Evolutionary conservation across 78 protist genomes (phyloP), one percentile per base, ranked within the genome.

Genomic region (Chrysochromulina parva): DNA sequence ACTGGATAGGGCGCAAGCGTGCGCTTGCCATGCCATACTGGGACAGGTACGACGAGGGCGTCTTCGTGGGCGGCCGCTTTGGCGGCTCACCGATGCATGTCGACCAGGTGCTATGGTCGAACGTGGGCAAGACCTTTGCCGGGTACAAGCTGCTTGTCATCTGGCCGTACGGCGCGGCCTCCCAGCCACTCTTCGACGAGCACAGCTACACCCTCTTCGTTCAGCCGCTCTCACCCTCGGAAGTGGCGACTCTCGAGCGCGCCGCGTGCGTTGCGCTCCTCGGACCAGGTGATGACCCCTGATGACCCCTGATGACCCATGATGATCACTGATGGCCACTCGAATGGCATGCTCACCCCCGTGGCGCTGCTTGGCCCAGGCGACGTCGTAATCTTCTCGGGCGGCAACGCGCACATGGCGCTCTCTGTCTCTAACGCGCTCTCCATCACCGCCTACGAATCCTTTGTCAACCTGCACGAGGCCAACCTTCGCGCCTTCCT

Each of bases 51-150:
- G 84, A 88, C 82, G 67, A 78, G 92, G 92, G 92, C 52, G 78
- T 81, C 52, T 90, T 90, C 81, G 47, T 90, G 10, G 93, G 93
- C 26, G 93, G 62, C 26, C 53, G 65, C 19, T 22, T 50, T 55
- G 2, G 89, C 5, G 93, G 93, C 38, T 81, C 89, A 7, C 22
- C 85, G 5, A 22, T 90, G 28, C 93, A 90, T 47, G 88, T 78
- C n/a, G 93, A 90, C 73, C 93, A 90, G 73, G 84, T 81, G 52
- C 22, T 16, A 67, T 90, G 93, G 93, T 47, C 65, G 58, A 90
- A 90, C 58, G 50, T 90, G 0, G 93, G 93, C 52, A 90, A 90
- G 88, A 89, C 78, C 22, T 90, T n/a, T 7, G 2, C 9, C 28
- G 93, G 93, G 9, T 19, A 17, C 66, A 90, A 90, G 88, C 78